Base-by-base conservation (phyloP, 257 asterid species). In the Lithospermum erythrorhizon region DNA sequence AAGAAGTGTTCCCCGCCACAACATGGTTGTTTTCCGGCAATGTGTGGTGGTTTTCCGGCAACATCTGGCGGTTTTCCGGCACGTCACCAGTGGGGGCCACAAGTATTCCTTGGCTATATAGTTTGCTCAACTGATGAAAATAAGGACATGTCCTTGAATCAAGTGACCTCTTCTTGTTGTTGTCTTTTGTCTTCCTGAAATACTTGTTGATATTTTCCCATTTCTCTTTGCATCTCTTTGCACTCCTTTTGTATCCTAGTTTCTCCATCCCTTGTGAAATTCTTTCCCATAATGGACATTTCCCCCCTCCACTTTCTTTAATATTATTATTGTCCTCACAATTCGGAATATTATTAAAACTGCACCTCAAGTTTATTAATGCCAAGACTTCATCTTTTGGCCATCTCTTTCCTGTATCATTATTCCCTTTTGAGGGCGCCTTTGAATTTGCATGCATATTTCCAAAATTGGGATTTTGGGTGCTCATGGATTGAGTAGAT, bases 161-260 rank as follows among this genome's bases (percentile, higher is more conserved):
- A 52, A 74, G 35, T 9, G 90, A 73, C 85, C 96, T 82, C 77
- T 80, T 88, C 86, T 85, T 88, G 78, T 72, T 83, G 70, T 72
- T 74, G 45, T 88, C 90, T 58, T 82, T 88, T 0, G 89, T 86
- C 74, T 86, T 88, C 72, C 93, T 83, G 66, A 83, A 86, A 65
- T 88, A 86, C 59, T 88, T 88, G 72, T 88, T 88, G 53, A 88
- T 88, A 65, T 88, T 88, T 73, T 88, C 96, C 96, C 95, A 88
- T 72, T 88, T 88, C 82, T 88, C 95, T 30, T 88, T 88, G 77
- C 95, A 88, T 69, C 95, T 78, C 60, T 83, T 88, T 37, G 87
- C 81, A 69, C 75, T 88, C 53, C 96, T 86, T 13, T 69, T 74
- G 82, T 82, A 86, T 0, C 95, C 96, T 73, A 83, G 24, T 54